Evolutionary conservation across 345 rosid species (phyloP), one percentile per base, ranked within the genome.

Genomic region (Eucalyptus curtisii): DNA sequence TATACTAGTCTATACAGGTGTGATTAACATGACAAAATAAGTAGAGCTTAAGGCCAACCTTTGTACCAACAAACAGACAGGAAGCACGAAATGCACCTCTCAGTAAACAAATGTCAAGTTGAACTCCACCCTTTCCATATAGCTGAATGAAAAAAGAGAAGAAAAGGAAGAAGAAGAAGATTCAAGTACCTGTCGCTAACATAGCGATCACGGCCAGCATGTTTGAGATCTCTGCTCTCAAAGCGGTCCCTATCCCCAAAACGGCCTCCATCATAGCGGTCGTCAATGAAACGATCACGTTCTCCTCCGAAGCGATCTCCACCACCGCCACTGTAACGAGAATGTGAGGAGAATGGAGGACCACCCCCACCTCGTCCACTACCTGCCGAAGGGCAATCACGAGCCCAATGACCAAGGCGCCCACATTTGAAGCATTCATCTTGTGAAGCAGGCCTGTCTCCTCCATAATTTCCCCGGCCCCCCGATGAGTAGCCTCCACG

Each of bases 401-500:
- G 95, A 40, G 99, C 99, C 99, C 99, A 98, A 55, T 98, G 99
- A 49, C 99, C 99, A 40, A 87, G 90, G 66, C 97, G 96, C 87
- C 99, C 99, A 90, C 99, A 98, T 90, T 95, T 98, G 93, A 95
- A 98, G 94, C 99, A 98, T 86, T 96, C 99, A 91, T 98, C 99
- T 89, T 94, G 96, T 45, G 91, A 97, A 87, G 90, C 93, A 88
- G 96, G 95, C 90, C 96, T 96, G 89, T 95, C 99, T 90, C 95
- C 94, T 42, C 71, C 86, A 91, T 94, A 93, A 90, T 95, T 92
- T 88, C 96, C 96, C 90, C 98, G 93, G 88, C 96, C 94, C 88
- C 94, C 91, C 22, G 97, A 92, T 84, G 96, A 91, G 91, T 94
- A 96, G 91, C 97, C 97, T 91, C 99, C 99, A 89, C 95, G 92